Evolutionary conservation across 1,139 yeast species (phyloP).

Genomic region (Blastobotrys arbuscula): DNA sequence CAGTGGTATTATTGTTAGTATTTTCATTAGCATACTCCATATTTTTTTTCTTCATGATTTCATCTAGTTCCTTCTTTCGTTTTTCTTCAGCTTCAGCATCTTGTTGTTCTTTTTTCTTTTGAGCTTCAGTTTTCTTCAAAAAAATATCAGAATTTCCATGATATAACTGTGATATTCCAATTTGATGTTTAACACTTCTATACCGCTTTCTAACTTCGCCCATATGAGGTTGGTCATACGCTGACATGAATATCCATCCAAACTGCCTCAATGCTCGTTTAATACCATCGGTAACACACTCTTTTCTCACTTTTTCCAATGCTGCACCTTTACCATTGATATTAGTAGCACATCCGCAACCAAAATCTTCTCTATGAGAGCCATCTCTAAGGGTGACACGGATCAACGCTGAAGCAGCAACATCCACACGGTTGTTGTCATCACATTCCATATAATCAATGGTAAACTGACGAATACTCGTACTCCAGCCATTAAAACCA

Average conservation of each 20-base stretch:
- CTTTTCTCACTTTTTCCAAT: constrained; percentile 69
- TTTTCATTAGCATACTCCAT: background rate
- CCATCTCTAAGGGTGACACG: constrained; percentile 68
- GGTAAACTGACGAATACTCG: constrained; percentile 39
- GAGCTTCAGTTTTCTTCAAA: background rate
- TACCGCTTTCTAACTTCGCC: constrained; percentile 1
- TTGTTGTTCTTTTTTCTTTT: background rate
- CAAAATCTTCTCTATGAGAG: constrained; percentile 69
- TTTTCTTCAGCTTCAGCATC: background rate
- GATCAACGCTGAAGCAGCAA: constrained; percentile 62
- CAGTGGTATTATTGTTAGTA: constrained; percentile 1
- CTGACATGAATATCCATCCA: constrained; percentile 37
- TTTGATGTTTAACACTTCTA: background rate
- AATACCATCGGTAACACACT: constrained; percentile 72
- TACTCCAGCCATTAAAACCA: constrained; percentile 65
- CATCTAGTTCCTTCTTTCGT: background rate
- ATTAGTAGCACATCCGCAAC: constrained; percentile 68
- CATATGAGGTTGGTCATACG: constrained; percentile 7
- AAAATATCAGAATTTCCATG: background rate
- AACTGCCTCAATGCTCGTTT: constrained; percentile 71
- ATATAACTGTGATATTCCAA: background rate
- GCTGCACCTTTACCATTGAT: constrained; percentile 60
- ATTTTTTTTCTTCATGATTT: background rate
- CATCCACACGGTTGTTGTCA: constrained; percentile 41
- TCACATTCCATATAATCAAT: constrained; percentile 33